Evolutionary conservation across 495 filamentous ascomycete genomes (phyloP), one percentile per base, ranked within the genome.

Genomic region (Podospora pseudopauciseta): DNA sequence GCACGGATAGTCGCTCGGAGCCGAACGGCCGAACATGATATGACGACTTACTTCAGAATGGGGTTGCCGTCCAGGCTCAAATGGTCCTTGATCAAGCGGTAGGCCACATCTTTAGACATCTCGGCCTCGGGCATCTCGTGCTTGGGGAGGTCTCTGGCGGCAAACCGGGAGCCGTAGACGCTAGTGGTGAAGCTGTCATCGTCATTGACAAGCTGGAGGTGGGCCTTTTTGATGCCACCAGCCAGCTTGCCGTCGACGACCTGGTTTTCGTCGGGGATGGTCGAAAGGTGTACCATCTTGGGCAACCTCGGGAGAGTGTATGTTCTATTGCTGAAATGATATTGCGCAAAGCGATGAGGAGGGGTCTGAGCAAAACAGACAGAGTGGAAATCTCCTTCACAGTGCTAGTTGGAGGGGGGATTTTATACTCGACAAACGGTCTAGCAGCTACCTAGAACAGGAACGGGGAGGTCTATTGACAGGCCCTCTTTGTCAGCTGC

Each of bases 51-150:
- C 87, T 96, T 94, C 67, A 93, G 85, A 85, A 91, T 91, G 13
- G 91, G 91, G 66, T 93, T 96, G n/a, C 91, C 91, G 77, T 97
- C 93, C 68, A 96, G 80, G 71, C 89, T 93, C 72, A 96, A 79
- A 74, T 97, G 92, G 75, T 97, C 93, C 81, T 93, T 94, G 81
- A 97, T 97, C 92, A 96, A 91, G 57, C 92, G 90, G 78, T 96
- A 94, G 15, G 93, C 93, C n/a, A 94, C 83, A 72, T 96, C 91
- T 67, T 87, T 89, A 57, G 92, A 92, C 92, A 94, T 94, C 78
- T 94, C 91, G 6, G 78, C 71, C 73, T 96, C 93, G n/a, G 93
- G 93, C 90, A 97, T 96, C 77, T 92, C 90, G 75, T 90, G 85
- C 72, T 86, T 87, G 53, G 92, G 91, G 63, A 97, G 85, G 77